Conservation (phyloP, 768 basidiomycete genomes). For the Phallus indusiatus region DNA sequence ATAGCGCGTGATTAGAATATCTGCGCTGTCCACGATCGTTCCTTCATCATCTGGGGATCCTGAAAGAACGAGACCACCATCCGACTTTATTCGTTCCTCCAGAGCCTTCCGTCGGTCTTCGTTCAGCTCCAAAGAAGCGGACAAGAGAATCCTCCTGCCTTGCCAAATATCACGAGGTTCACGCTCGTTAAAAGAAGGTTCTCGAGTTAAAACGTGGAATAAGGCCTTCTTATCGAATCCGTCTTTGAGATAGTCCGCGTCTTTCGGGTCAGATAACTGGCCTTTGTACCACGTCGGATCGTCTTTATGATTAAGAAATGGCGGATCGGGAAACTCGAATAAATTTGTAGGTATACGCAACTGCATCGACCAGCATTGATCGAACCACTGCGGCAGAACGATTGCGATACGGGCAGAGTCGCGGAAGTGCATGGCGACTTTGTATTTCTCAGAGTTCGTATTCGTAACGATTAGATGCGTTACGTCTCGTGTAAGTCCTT, state of each 20-base stretch:
- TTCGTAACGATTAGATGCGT: slow-evolving; percentile 74
- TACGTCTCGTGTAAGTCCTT: slow-evolving; percentile 69
- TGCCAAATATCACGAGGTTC: slow-evolving; percentile 40
- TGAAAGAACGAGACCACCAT: slow-evolving; percentile 45
- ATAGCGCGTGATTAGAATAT: slow-evolving; percentile 65
- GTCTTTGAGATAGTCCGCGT: background rate
- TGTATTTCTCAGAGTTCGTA: slow-evolving; percentile 40
- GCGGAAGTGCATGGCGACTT: slow-evolving; percentile 47
- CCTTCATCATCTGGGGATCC: slow-evolving; percentile 20
- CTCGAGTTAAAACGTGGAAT: background rate
- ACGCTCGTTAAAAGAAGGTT: background rate
- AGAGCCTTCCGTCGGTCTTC: slow-evolving; percentile 2
- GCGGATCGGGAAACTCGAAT: slow-evolving; percentile 72
- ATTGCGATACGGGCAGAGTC: slow-evolving; percentile 51
- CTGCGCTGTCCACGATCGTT: slow-evolving; percentile 39
- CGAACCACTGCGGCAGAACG: slow-evolving; percentile 90
- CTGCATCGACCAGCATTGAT: slow-evolving; percentile 38
- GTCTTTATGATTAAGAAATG: slow-evolving; percentile 28
- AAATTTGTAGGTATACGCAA: slow-evolving; percentile 45
- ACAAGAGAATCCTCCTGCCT: slow-evolving; percentile 51
- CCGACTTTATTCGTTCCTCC: slow-evolving; percentile 24
- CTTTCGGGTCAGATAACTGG: background rate
- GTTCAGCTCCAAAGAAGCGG: slow-evolving; percentile 35
- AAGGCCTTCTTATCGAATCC: background rate
- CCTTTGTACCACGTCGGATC: slow-evolving; percentile 1